Conservation (phyloP, 495 filamentous ascomycete genomes). For the Aspergillus wentii region DNA sequence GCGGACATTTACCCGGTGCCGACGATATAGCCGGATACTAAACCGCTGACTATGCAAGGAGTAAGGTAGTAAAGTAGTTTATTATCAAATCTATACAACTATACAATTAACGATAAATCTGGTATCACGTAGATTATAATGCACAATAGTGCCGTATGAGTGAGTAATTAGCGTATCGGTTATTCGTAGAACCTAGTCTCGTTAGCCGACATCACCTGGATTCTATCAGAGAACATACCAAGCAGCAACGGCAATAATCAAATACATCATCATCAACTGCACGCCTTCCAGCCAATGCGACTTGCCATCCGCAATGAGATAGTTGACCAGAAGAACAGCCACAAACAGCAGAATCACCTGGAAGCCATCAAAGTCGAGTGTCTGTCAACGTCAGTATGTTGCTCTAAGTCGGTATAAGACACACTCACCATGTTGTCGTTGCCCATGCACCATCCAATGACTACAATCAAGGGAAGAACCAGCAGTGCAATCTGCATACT, state of each 20-base stretch:
- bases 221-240: conserved; percentile 32
- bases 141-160: no score
- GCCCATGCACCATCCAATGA: conserved; percentile 78
- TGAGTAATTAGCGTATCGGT: no score
- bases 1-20: no score
- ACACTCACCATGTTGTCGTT: conserved; percentile 33
- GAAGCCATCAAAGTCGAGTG: conserved; percentile 75
- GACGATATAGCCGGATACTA: no score
- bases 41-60: no score
- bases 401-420: neutral
- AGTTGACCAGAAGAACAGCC: conserved; percentile 74
- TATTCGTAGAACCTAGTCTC: no score
- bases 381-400: conserved; percentile 42
- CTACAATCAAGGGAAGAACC: conserved; percentile 70
- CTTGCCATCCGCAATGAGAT: conserved; percentile 64
- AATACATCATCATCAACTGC: conserved; percentile 65
- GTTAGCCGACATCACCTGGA: no score
- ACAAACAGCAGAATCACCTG: conserved; percentile 79
- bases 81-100: no score
- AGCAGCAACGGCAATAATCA: conserved; percentile 62
- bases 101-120: no score
- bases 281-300: conserved; percentile 71
- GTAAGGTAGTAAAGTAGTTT: no score
- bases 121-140: no score
- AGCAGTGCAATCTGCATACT: conserved; percentile 85